A percentile compares a stretch with the other conserved stretches of the same genome.
Conservation (phyloP, 1,284 basidiomycete species). For the Trichosporon ovoides region DNA sequence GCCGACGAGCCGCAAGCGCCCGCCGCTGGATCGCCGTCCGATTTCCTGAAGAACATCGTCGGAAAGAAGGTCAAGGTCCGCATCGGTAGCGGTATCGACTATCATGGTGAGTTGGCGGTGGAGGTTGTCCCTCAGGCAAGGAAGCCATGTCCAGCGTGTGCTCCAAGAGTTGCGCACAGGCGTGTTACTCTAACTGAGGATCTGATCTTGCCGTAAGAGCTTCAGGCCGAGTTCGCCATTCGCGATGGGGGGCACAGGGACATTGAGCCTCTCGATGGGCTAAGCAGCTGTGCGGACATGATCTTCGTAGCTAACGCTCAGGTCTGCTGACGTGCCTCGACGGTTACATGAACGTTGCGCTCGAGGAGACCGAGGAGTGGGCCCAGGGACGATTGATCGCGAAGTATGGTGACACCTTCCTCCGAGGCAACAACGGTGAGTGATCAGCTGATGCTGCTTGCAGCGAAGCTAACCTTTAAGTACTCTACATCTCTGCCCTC, state of each 20-base stretch:
- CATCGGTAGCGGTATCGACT: constrained; percentile 93
- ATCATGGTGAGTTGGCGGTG: constrained; percentile 61
- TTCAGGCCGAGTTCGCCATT: no score
- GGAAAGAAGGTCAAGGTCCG: constrained; percentile 92
- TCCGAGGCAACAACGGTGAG: constrained; percentile 93
- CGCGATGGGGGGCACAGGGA: no score
- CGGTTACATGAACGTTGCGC: constrained; percentile 97
- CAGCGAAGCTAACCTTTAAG: constrained; percentile 23
- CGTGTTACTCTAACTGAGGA: no score
- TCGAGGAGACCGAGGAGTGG: constrained; percentile 94
- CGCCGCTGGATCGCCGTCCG: constrained; percentile 69
- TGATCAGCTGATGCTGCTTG: constrained; percentile 10
- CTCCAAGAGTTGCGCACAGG: no score
- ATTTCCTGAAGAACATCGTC: constrained; percentile 88
- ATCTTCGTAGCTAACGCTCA: constrained; percentile 48
- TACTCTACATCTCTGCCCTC: constrained; percentile 53
- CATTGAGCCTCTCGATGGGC: no score
- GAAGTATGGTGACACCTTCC: constrained; percentile 88
- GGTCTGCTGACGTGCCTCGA: constrained; percentile 94
- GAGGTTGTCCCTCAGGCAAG: neutral
- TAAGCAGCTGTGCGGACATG: no score
- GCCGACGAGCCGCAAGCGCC: constrained; percentile 23
- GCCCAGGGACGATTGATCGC: constrained; percentile 81
- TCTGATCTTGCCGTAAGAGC: no score
- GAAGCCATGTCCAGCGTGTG: no score